phyloP scores from a whole-genome alignment of 371 early-diverging fungal genomes.

The Mucor piriformis region DNA sequence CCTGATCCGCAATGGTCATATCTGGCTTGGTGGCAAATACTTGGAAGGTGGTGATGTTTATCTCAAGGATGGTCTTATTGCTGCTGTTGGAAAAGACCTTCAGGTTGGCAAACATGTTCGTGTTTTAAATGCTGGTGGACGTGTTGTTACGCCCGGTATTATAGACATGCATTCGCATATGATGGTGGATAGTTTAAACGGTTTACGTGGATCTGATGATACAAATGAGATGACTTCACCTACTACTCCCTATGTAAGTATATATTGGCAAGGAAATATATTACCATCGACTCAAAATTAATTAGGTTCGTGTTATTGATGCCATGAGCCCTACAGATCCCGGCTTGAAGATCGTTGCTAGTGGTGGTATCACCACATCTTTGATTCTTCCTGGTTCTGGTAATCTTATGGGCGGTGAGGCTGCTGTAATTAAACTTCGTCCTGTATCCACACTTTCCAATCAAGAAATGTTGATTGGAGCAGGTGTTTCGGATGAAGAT shows the following conservation, averaged over 20 bases:
- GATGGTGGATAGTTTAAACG: slow-evolving; percentile 65
- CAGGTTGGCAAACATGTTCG: slow-evolving; percentile 37
- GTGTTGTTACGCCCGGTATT: slow-evolving; percentile 79
- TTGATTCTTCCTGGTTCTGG: slow-evolving; percentile 80
- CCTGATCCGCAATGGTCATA: slow-evolving; percentile 58
- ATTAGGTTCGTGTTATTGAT: slow-evolving; percentile 60
- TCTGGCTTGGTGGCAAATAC: slow-evolving; percentile 50
- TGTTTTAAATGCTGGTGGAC: slow-evolving; percentile 66
- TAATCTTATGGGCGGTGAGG: slow-evolving; percentile 84
- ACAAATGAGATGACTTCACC: slow-evolving; percentile 75
- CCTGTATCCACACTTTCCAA: slow-evolving; percentile 58
- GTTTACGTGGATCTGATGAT: slow-evolving; percentile 56
- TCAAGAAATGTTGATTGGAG: slow-evolving; percentile 70
- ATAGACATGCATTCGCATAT: slow-evolving; percentile 84
- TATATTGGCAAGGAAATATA: not conserved
- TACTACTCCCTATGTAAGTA: slow-evolving; percentile 60
- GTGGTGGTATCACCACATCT: slow-evolving; percentile 82
- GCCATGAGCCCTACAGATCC: slow-evolving; percentile 68
- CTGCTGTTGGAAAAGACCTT: slow-evolving; percentile 43
- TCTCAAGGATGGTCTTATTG: slow-evolving; percentile 62
- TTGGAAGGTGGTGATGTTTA: slow-evolving; percentile 63
- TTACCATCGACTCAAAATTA: not conserved
- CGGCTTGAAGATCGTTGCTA: slow-evolving; percentile 68
- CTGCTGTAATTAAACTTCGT: slow-evolving; percentile 69
- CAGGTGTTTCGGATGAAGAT: slow-evolving; percentile 52